Evolutionary conservation across 176 grass and related monocot species (phyloP).

Genomic region (Areca catechu): DNA sequence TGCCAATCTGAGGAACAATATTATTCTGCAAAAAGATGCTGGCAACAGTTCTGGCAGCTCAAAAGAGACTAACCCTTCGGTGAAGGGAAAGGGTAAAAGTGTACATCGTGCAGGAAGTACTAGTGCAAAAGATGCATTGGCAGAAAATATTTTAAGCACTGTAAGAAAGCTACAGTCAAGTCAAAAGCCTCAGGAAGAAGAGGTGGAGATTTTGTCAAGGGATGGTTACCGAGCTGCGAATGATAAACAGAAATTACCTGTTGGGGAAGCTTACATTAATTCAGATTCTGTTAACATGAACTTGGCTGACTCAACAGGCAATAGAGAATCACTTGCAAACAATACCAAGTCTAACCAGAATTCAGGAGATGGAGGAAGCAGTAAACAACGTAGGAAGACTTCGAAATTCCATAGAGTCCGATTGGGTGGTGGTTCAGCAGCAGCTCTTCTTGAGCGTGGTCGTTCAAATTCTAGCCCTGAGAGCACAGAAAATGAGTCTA

Average conservation of each 20-base stretch:
- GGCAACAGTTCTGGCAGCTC: conserved; percentile 44
- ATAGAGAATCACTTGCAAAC: background rate
- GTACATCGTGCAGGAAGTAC: conserved; percentile 36
- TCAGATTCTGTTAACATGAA: conserved; percentile 15
- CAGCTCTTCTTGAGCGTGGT: conserved; percentile 34
- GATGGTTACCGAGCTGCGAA: conserved; percentile 76
- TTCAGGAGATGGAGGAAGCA: background rate
- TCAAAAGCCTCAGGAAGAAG: conserved; percentile 41
- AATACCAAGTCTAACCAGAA: conserved; percentile 7
- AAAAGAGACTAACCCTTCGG: conserved; percentile 14
- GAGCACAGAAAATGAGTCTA: conserved; percentile 12
- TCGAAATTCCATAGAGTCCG: conserved; percentile 65
- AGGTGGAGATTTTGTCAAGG: conserved; percentile 46
- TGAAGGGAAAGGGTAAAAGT: conserved; percentile 36
- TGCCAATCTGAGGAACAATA: conserved; percentile 40
- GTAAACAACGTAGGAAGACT: conserved; percentile 45
- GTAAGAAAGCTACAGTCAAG: conserved; percentile 51
- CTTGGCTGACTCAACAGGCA: background rate
- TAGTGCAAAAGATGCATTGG: conserved; percentile 27
- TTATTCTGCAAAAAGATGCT: conserved; percentile 34
- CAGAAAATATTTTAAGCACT: conserved; percentile 43
- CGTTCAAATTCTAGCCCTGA: conserved; percentile 22
- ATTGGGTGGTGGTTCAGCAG: conserved; percentile 45
- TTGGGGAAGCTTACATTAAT: conserved; percentile 9
- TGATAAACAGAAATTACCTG: conserved; percentile 22